Evolutionary conservation across 441 rosid genomes (phyloP).

Genomic region (Croton setiger): DNA sequence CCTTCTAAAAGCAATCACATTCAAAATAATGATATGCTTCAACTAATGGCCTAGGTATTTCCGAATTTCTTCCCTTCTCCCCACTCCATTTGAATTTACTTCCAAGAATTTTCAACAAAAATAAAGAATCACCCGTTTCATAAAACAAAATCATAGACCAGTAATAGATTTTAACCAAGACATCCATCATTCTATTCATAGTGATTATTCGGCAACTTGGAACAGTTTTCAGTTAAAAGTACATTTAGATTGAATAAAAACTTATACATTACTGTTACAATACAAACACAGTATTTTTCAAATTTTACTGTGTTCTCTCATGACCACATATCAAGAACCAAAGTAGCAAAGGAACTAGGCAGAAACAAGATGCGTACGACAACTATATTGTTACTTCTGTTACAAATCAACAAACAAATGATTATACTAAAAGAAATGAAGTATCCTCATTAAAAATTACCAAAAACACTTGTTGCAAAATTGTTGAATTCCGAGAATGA

Average conservation of each 20-base stretch:
- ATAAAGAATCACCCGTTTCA: not conserved
- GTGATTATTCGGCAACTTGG: not conserved
- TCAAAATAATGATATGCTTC: too few species aligned
- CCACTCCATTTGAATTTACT: not conserved
- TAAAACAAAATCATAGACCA: not conserved
- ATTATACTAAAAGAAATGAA: constrained; percentile 10
- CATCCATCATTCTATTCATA: not conserved
- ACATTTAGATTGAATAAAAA: constrained; percentile 3
- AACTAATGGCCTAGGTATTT: too few species aligned
- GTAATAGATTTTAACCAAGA: not conserved
- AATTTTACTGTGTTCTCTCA: not conserved
- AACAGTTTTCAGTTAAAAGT: not conserved
- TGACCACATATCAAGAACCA: not conserved
- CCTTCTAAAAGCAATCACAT: not conserved
- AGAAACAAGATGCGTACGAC: not conserved
- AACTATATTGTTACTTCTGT: not conserved
- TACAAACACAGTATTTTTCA: not conserved
- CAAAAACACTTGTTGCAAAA: constrained; percentile 17
- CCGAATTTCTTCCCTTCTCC: not conserved
- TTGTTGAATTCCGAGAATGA: constrained; percentile 14
- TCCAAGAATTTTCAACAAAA: not conserved
- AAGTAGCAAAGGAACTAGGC: not conserved
- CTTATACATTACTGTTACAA: not conserved
- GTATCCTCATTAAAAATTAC: constrained; percentile 12
- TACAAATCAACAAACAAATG: not conserved